Evolutionary conservation across 2,329 filamentous ascomycete species (phyloP).

Genomic region (Cercospora zeina): DNA sequence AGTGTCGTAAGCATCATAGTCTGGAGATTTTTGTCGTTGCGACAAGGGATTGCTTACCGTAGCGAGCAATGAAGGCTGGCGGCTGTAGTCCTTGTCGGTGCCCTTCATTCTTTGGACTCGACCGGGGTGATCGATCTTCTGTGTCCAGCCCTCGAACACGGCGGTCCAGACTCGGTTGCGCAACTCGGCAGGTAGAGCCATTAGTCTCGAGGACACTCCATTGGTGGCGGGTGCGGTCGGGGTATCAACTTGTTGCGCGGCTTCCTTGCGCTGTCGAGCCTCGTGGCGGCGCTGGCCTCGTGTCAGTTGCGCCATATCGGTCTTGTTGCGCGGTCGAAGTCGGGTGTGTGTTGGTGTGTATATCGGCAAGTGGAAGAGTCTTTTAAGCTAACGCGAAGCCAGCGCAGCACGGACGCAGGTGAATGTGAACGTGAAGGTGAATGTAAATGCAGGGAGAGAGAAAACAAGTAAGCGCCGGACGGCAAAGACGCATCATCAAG

Average conservation of each 20-base stretch:
- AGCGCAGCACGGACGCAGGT: not conserved
- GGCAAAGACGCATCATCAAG: not conserved
- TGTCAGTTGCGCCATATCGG: not conserved
- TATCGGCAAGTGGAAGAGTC: not conserved
- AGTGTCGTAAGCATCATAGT: not conserved
- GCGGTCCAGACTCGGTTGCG: not conserved
- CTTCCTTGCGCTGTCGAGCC: not conserved
- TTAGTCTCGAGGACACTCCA: not conserved
- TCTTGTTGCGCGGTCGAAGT: not conserved
- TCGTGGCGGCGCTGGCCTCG: not conserved
- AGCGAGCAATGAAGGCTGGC: not conserved
- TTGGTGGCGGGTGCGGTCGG: not conserved
- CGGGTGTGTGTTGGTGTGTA: not conserved
- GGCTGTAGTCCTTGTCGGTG: not conserved
- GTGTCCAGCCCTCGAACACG: not conserved
- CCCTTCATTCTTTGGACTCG: not conserved
- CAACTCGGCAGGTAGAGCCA: not conserved
- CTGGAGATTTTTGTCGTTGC: not conserved
- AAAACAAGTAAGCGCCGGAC: not conserved
- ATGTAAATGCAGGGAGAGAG: too few species aligned
- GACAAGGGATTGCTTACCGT: not conserved
- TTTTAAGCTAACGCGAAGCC: not conserved
- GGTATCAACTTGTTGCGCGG: not conserved
- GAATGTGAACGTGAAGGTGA: too few species aligned
- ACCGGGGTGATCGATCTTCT: not conserved